phyloP scores from a whole-genome alignment of 768 basidiomycete genomes.

The Amanita polypyramis region DNA sequence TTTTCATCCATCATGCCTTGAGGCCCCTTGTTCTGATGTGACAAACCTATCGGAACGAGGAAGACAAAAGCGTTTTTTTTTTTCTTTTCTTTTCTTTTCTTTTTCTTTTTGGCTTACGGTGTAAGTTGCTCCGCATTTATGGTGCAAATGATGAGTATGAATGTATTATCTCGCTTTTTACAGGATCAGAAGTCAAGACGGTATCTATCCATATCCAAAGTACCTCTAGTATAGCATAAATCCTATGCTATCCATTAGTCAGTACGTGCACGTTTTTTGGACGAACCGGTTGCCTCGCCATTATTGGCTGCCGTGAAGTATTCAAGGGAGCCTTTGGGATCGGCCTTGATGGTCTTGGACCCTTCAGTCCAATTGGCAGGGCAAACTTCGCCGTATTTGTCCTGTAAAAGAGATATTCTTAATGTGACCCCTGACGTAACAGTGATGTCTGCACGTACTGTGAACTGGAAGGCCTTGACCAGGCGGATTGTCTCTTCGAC shows the following conservation, averaged over 20 bases:
- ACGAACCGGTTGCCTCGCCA: constrained; percentile 13
- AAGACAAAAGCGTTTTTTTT: too few species aligned
- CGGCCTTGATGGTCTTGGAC: constrained; percentile 71
- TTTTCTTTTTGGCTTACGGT: too few species aligned
- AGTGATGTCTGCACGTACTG: constrained; percentile 35
- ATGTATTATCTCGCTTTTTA: too few species aligned
- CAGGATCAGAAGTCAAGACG: too few species aligned
- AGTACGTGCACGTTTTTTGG: constrained; percentile 51
- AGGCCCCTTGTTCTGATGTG: too few species aligned
- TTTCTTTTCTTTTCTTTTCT: too few species aligned
- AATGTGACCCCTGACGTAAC: background rate
- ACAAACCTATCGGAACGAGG: too few species aligned
- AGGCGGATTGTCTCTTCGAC: constrained; percentile 90
- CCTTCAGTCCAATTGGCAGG: constrained; percentile 87
- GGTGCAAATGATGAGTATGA: too few species aligned
- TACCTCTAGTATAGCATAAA: background rate
- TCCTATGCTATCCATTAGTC: constrained; percentile 20
- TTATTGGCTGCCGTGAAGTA: constrained; percentile 43
- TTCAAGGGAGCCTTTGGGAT: constrained; percentile 62
- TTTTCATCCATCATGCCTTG: too few species aligned
- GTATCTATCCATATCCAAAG: background rate
- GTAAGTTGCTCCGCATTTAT: too few species aligned
- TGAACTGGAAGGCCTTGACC: constrained; percentile 89
- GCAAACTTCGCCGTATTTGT: constrained; percentile 87
- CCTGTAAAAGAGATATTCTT: constrained; percentile 29